Evolutionary conservation across 768 basidiomycete species (phyloP), one percentile per base, ranked within the genome.

Genomic region (Floccularia luteovirens): DNA sequence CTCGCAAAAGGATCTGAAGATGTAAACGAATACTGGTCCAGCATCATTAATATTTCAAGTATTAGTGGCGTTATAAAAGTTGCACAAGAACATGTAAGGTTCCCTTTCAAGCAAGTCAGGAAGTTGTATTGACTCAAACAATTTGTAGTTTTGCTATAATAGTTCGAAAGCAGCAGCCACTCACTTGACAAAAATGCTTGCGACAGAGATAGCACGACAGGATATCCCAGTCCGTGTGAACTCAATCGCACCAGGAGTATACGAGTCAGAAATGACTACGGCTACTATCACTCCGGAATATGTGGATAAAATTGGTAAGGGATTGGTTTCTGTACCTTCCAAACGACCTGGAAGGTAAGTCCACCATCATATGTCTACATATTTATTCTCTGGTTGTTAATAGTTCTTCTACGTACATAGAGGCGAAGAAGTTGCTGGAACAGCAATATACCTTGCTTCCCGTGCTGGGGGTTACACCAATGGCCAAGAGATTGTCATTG

Each of bases 131-230:
- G 22, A 38, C 30, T 35, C 19, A 24, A 17, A 30, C 14, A 19
- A 7, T n/a, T 28, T 37, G 17, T 50, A 90, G 87, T 89, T 89
- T 53, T 75, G 72, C 21, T 90, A 90, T 57, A 90, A 90, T 57
- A 83, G 81, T 49, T 66, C 82, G 5, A 90, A 90, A 55, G 84
- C 82, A 0, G 88, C 84, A 2, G 78, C 76, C 4, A 71, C 80
- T 10, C 85, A 88, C 47, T 61, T 90, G n/a, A 84, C 84, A 7
- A 79, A 68, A 58, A 73, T 88, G 74, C 58, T 90, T 36, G 64
- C 86, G 1, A 86, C 86, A 1, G 87, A 89, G 50, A 68, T 87
- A 38, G 80, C 79, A 3, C 61, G 88, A 40, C 79, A 81, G 52
- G 67, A 68, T 19, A 69, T 83, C 7, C 73, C 75, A 6, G 75